Percentiles rank a stretch among this genome's conserved stretches.
phyloP scores from a whole-genome alignment of 2,329 filamentous ascomycete genomes.

The Stromatinia cepivora region DNA sequence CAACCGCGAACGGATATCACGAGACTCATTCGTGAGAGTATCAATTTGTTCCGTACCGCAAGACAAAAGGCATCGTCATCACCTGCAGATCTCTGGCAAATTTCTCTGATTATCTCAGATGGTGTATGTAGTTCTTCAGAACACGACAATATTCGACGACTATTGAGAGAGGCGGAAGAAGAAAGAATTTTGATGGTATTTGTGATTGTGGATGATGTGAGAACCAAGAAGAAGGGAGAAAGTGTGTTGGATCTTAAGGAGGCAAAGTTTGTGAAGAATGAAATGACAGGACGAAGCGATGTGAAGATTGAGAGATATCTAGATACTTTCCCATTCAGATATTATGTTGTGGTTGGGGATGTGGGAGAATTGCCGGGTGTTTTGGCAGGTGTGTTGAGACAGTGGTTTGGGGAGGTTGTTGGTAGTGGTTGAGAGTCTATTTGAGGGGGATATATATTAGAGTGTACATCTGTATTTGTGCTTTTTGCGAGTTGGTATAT shows the following conservation, averaged over 20 bases:
- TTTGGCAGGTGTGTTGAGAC: conserved; percentile 81
- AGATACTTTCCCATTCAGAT: conserved; percentile 94
- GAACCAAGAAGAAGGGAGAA: conserved; percentile 53
- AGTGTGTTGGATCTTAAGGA: conserved; percentile 87
- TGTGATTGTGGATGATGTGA: conserved; percentile 79
- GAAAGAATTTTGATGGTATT: conserved; percentile 98
- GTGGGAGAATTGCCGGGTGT: conserved; percentile 88
- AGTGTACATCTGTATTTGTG: conserved; percentile 2
- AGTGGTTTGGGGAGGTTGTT: conserved; percentile 82
- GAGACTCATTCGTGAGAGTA: conserved; percentile 72
- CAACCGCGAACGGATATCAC: conserved; percentile 86
- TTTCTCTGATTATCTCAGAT: conserved; percentile 90
- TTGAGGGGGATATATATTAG: not conserved
- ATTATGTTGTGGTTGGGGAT: conserved; percentile 92
- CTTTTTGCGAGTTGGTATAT: not conserved
- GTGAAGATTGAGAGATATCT: conserved; percentile 88
- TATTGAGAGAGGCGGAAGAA: conserved; percentile 85
- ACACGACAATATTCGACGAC: conserved; percentile 76
- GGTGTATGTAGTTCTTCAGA: conserved; percentile 81
- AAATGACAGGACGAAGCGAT: conserved; percentile 55
- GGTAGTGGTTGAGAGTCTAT: conserved; percentile 21
- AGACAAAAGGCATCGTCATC: conserved; percentile 52
- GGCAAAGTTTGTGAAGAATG: conserved; percentile 75
- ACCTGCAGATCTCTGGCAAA: conserved; percentile 84
- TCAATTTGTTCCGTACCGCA: conserved; percentile 79